Conservation (phyloP, 805 yeast genomes). For the Pachysolen tannophilus region DNA sequence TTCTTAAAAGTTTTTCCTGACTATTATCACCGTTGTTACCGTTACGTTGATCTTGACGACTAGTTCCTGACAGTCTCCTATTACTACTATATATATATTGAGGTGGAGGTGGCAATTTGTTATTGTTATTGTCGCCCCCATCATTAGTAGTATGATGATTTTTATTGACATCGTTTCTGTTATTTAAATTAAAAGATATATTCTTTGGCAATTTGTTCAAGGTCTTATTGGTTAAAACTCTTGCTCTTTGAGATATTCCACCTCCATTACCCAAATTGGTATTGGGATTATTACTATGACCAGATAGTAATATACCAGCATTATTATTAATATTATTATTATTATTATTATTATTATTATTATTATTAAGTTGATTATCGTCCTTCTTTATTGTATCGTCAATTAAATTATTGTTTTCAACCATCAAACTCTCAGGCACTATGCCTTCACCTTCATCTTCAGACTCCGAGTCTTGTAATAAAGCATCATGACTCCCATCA, state of each 20-base stretch:
- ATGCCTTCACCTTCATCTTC: constrained; percentile 20
- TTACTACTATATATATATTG: constrained; percentile 10
- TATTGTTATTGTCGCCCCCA: constrained; percentile 9
- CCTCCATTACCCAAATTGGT: too few relatives aligned
- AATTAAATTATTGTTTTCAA: constrained; percentile 12
- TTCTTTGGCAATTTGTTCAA: constrained; percentile 16
- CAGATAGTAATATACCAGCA: background rate
- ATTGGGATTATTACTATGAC: constrained; percentile 8
- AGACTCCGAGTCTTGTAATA: background rate
- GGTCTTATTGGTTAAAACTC: constrained; percentile 18
- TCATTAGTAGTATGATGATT: background rate
- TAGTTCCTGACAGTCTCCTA: constrained; percentile 1
- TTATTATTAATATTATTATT: background rate
- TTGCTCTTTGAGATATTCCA: constrained; percentile 19
- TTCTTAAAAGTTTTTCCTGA: constrained; percentile 19
- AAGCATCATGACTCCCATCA: constrained; percentile 1
- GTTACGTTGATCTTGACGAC: background rate
- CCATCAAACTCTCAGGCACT: constrained; percentile 20
- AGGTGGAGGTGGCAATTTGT: constrained; percentile 11
- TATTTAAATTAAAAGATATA: too few relatives aligned
- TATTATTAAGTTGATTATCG: background rate
- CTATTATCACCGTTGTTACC: constrained; percentile 4
- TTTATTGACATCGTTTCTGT: background rate
- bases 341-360: background rate
- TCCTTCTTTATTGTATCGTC: background rate